Evolutionary conservation across 371 early-diverging fungal species (phyloP).

Genomic region (Apophysomyces elegans): DNA sequence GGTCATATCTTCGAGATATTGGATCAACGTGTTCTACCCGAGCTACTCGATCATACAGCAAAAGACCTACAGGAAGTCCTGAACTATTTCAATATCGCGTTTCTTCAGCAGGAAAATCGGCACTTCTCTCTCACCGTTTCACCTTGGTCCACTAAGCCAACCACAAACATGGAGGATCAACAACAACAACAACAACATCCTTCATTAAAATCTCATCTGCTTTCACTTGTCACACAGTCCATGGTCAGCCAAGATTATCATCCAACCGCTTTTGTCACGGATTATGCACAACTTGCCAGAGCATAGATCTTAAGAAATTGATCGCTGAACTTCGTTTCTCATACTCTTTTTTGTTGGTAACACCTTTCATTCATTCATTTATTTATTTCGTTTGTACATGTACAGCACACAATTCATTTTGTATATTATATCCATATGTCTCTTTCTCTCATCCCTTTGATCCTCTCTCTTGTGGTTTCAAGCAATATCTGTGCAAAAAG

Average conservation of each 20-base stretch:
- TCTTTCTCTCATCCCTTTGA: too few species aligned
- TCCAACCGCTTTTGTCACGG: slow-evolving; percentile 16
- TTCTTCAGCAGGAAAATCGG: slow-evolving; percentile 28
- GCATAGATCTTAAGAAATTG: slow-evolving; percentile 1
- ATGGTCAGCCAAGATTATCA: slow-evolving; percentile 15
- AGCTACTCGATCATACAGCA: slow-evolving; percentile 38
- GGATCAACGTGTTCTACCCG: slow-evolving; percentile 34
- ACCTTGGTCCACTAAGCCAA: slow-evolving; percentile 28
- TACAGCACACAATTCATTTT: slow-evolving; percentile 10
- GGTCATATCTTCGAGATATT: slow-evolving; percentile 30
- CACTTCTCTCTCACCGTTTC: slow-evolving; percentile 34
- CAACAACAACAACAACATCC: background rate
- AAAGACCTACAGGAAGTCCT: slow-evolving; percentile 38
- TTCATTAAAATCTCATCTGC: slow-evolving; percentile 5
- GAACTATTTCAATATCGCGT: slow-evolving; percentile 41
- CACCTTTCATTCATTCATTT: too few species aligned
- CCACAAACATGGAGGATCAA: background rate
- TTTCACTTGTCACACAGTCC: slow-evolving; percentile 15
- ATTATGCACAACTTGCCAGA: slow-evolving; percentile 24
- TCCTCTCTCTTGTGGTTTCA: too few species aligned
- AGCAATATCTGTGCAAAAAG: too few species aligned
- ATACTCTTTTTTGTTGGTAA: background rate
- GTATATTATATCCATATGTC: background rate
- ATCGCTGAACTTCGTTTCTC: background rate
- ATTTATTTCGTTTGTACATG: background rate